Percentiles rank a stretch among this genome's conserved stretches.
These are phyloP conservation scores for Leccinum pellstonianum DNA, from an alignment of 768 basidiomycete genomes.

Conservation along the genomic window DNA sequence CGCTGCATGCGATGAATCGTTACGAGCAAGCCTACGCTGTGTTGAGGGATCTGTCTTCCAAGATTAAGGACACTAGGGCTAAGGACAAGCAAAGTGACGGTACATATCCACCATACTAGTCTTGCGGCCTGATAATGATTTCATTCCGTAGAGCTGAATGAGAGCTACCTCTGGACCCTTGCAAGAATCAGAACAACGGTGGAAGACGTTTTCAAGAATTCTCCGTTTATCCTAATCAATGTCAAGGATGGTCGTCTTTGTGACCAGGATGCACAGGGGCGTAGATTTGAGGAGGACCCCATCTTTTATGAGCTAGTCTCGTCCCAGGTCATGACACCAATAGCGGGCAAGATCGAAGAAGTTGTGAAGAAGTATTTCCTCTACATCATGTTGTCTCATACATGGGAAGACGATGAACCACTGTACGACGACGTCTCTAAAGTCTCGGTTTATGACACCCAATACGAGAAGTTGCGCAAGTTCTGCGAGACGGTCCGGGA, in stretches of 20 bases:
- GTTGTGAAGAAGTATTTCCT: conserved; percentile 6
- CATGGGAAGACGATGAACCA: conserved; percentile 14
- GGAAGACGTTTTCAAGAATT: not conserved
- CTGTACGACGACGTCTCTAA: conserved; percentile 1
- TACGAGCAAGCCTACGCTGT: not conserved
- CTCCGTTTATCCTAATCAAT: conserved; percentile 13
- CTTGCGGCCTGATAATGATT: not conserved
- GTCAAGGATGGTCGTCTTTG: conserved; percentile 6
- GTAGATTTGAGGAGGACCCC: conserved; percentile 4
- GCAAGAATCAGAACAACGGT: not conserved
- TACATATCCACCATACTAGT: not conserved
- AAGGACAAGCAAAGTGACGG: not conserved
- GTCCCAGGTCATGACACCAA: not conserved
- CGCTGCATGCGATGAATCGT: not conserved
- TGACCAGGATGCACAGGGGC: not conserved
- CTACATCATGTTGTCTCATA: conserved; percentile 22
- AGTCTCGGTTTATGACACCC: not conserved
- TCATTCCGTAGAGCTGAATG: not conserved
- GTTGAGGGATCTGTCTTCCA: not conserved
- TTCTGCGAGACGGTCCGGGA: conserved; percentile 10
- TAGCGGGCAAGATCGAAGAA: not conserved
- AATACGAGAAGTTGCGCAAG: conserved; percentile 9
- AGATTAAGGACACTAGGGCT: not conserved
- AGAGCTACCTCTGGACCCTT: not conserved
- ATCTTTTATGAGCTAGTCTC: conserved; percentile 6